Evolutionary conservation across 2,329 filamentous ascomycete species (phyloP).

Genomic region (Arthroderma sp.): DNA sequence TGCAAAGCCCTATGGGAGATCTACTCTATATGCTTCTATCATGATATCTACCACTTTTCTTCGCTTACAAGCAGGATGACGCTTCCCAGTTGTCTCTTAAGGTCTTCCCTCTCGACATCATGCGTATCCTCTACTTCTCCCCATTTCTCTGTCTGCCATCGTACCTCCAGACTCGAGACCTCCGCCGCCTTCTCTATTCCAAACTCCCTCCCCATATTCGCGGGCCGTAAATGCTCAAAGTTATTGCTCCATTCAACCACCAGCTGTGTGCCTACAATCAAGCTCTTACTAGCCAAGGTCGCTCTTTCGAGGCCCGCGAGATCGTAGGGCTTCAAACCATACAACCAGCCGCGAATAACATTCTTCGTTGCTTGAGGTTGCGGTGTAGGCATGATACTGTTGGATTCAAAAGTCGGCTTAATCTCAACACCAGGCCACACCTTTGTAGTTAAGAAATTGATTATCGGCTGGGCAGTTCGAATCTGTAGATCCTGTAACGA

Average conservation of each 20-base stretch:
- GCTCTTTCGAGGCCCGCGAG: slow-evolving; percentile 76
- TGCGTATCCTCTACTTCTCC: slow-evolving; percentile 97
- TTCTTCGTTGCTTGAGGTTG: slow-evolving; percentile 65
- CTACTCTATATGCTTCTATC: too few relatives aligned
- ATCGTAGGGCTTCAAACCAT: slow-evolving; percentile 60
- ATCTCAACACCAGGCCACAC: slow-evolving; percentile 80
- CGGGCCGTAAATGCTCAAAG: slow-evolving; percentile 40
- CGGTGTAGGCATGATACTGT: slow-evolving; percentile 59
- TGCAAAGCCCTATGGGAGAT: too few relatives aligned
- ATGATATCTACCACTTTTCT: slow-evolving; percentile 11
- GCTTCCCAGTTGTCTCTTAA: slow-evolving; percentile 77
- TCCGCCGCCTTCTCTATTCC: slow-evolving; percentile 71
- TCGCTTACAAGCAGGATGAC: slow-evolving; percentile 69
- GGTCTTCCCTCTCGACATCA: slow-evolving; percentile 85
- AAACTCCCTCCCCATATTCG: slow-evolving; percentile 38
- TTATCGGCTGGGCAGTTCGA: slow-evolving; percentile 54
- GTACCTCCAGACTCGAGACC: slow-evolving; percentile 69
- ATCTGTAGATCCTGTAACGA: slow-evolving; percentile 62
- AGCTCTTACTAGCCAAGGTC: slow-evolving; percentile 72
- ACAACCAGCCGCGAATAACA: slow-evolving; percentile 66
- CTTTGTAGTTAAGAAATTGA: slow-evolving; percentile 54
- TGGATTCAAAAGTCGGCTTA: slow-evolving; percentile 62
- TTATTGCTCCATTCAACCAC: slow-evolving; percentile 80
- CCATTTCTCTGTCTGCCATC: slow-evolving; percentile 84
- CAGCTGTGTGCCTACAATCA: slow-evolving; percentile 63